Conservation (phyloP, 176 grass and related monocot genomes). For the Hyparrhenia diplandra region DNA sequence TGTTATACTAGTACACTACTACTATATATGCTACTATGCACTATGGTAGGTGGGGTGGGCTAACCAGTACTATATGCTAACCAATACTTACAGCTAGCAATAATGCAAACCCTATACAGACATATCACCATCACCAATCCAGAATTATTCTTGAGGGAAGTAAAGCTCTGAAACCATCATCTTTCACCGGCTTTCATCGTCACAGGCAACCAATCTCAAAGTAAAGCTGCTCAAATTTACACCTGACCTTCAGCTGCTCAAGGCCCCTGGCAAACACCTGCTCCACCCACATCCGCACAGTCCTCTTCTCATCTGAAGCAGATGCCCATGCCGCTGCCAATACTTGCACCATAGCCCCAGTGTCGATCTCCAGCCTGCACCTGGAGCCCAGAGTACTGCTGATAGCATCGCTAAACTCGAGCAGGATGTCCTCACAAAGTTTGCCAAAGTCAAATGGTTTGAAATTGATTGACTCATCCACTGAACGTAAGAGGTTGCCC, state of each 20-base stretch:
- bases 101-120: constrained; percentile 41
- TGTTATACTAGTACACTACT: constrained; percentile 9
- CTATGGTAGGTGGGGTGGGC: background rate
- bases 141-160: constrained; percentile 78
- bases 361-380: constrained; percentile 56
- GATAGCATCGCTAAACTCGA: constrained; percentile 40
- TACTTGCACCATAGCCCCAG: constrained; percentile 68
- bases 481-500: constrained; percentile 33
- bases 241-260: constrained; percentile 52
- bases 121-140: constrained; percentile 25
- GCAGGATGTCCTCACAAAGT: constrained; percentile 49
- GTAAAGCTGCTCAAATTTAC: constrained; percentile 22
- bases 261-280: constrained; percentile 63
- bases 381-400: constrained; percentile 28
- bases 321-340: constrained; percentile 54
- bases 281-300: too few relatives aligned
- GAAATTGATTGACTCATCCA: constrained; percentile 52
- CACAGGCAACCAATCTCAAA: constrained; percentile 58
- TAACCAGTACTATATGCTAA: constrained; percentile 43
- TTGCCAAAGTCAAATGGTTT: constrained; percentile 53
- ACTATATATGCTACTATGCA: constrained; percentile 38
- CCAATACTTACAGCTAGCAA: constrained; percentile 50
- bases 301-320: too few relatives aligned
- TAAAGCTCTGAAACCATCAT: constrained; percentile 30
- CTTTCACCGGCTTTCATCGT: constrained; percentile 16